Evolutionary conservation across 495 filamentous ascomycete species (phyloP).

Genomic region (Hypoxylon lenormandii): DNA sequence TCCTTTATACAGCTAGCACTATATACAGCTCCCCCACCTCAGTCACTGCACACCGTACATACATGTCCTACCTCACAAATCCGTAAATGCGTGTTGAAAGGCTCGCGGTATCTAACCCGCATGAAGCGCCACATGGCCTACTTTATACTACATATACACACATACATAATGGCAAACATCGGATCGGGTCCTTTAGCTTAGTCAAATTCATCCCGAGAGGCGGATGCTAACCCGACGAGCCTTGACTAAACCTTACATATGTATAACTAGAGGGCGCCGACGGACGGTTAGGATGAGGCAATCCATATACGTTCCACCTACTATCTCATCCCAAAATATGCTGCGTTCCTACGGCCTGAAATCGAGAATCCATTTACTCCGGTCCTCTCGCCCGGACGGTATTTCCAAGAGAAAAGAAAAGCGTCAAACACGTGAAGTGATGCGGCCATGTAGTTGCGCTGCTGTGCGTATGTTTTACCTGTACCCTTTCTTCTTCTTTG

Average conservation of each 20-base stretch:
- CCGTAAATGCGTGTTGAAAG: neutral
- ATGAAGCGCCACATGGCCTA: neutral
- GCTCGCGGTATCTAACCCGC: neutral
- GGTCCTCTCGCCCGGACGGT: neutral
- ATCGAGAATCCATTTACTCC: constrained; percentile 14
- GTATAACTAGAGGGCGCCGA: neutral
- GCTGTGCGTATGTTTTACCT: constrained; percentile 37
- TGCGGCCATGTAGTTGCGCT: constrained; percentile 34
- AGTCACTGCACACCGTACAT: constrained; percentile 4
- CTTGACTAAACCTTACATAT: too few relatives aligned
- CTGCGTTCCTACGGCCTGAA: constrained; percentile 21
- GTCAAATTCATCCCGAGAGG: too few relatives aligned
- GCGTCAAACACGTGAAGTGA: constrained; percentile 5
- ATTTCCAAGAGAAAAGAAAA: constrained; percentile 8
- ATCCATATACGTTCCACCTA: neutral
- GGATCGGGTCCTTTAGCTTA: neutral
- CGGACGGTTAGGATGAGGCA: neutral
- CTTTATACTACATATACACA: neutral
- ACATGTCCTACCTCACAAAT: constrained; percentile 1
- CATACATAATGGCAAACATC: constrained; percentile 4
- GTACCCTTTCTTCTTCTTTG: constrained; percentile 31
- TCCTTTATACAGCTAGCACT: constrained; percentile 5
- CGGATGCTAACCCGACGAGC: too few relatives aligned
- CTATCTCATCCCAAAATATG: neutral
- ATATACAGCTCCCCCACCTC: too few relatives aligned